Evolutionary conservation across 2,329 filamentous ascomycete species (phyloP), one percentile per base, ranked within the genome.

Genomic region (Penicillium sclerotigenum): DNA sequence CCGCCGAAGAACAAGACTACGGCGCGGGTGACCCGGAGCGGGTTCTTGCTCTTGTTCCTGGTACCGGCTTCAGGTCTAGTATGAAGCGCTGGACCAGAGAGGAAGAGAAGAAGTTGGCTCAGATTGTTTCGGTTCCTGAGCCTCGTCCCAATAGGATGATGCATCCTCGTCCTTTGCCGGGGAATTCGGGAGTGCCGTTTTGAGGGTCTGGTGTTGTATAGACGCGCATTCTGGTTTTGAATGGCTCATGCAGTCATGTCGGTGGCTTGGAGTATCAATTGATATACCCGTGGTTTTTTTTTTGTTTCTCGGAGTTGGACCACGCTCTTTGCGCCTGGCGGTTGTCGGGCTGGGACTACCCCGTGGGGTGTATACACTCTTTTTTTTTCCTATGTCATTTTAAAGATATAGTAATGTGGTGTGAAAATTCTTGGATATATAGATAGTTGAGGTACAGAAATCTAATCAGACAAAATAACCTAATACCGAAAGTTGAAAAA

Each of bases 1-100:
- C 65, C 1, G 57, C 61, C 24, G 69, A 71, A 36, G 66, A 72
- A 41, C 52, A 64, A 7, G 69, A 71, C 47, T 67, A 64, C 43
- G 68, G 65, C 1, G 48, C 62, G 4, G 60, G 62, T 10, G 62
- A 69, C 24, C 59, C 61, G 0, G 67, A 70, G 28, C 59, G 65
- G 1, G 52, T 66, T 5, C 50, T 70, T 6, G 64, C 62, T 10
- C 56, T 67, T n/a, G 59, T 52, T 3, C 60, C 63, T 2, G 58
- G 56, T 7, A 51, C 41, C 0, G 57, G 56, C 9, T 33, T 56
- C 24, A 54, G 60, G 16, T 50, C 58, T 40, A 52, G 50, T 7
- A 38, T 47, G n/a, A 63, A 57, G 22, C 50, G 56, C 31, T 61
- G 54, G 58, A 48, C 54, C 6, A 50, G 58, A n/a, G 61, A 61